Conservation (phyloP, 345 rosid species). For the Camelina laxa region DNA sequence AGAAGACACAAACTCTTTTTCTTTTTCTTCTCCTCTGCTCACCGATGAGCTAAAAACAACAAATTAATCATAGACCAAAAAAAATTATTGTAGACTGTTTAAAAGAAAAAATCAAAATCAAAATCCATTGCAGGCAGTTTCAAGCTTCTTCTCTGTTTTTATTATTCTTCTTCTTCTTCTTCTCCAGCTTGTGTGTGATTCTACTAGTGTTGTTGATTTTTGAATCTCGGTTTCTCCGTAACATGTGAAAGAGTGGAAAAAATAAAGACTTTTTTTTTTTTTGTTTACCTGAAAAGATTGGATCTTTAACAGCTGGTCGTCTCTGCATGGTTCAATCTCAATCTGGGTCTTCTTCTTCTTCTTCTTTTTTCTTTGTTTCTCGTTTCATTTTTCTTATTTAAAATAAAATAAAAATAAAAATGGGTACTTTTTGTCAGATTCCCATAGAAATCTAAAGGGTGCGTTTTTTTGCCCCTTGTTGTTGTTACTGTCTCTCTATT, state of each 20-base stretch:
- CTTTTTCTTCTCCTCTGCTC: slow-evolving; percentile 45
- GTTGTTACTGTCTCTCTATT: not conserved
- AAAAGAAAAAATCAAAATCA: slow-evolving; percentile 48
- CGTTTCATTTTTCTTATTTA: no score
- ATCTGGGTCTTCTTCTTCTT: slow-evolving; percentile 46
- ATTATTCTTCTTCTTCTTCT: not conserved
- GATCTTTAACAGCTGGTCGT: slow-evolving; percentile 42
- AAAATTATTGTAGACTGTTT: slow-evolving; percentile 53
- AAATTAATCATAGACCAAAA: not conserved
- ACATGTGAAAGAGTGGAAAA: slow-evolving; percentile 19
- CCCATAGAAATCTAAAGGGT: slow-evolving; percentile 54
- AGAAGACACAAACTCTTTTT: slow-evolving; percentile 44
- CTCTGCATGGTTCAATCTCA: slow-evolving; percentile 56
- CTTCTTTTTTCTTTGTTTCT: not conserved
- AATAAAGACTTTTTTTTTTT: not conserved
- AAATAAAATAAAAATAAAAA: not conserved
- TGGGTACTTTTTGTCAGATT: slow-evolving; percentile 72
- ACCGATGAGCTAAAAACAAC: slow-evolving; percentile 63
- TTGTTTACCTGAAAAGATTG: slow-evolving; percentile 12
- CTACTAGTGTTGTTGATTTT: slow-evolving; percentile 13
- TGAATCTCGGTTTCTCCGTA: slow-evolving; percentile 41
- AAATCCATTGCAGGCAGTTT: slow-evolving; percentile 46
- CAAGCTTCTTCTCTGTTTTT: slow-evolving; percentile 18
- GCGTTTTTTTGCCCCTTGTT: slow-evolving; percentile 32
- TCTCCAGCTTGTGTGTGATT: slow-evolving; percentile 19